Conservation (phyloP, 1,284 basidiomycete genomes). For the Cryptococcus sp. region DNA sequence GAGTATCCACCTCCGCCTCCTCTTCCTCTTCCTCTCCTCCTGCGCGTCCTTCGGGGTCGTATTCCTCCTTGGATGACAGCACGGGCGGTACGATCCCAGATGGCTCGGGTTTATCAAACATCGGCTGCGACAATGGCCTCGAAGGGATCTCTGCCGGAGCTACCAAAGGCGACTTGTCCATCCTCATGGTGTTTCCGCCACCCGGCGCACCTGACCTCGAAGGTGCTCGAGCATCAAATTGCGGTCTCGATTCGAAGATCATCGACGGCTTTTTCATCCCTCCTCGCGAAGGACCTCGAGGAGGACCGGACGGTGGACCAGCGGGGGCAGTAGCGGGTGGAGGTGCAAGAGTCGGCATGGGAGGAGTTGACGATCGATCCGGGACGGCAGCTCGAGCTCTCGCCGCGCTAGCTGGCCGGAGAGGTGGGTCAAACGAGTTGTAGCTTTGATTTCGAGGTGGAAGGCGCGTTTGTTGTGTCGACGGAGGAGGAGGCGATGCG, state of each 20-base stretch:
- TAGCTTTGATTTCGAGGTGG: slow-evolving; percentile 7
- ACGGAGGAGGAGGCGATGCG: background rate
- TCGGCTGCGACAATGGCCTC: background rate
- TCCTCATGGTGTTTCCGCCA: background rate
- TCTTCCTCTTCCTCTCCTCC: background rate
- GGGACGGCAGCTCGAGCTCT: slow-evolving; percentile 1
- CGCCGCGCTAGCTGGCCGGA: slow-evolving; percentile 14
- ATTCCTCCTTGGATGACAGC: background rate
- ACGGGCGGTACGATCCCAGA: too few species aligned
- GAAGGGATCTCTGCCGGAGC: background rate
- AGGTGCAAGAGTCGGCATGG: background rate
- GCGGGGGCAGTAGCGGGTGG: background rate
- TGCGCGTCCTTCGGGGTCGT: background rate
- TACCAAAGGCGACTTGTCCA: slow-evolving; percentile 5
- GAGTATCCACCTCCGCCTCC: background rate
- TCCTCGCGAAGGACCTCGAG: slow-evolving; percentile 6
- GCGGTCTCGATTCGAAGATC: slow-evolving; percentile 5
- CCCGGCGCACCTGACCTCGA: too few species aligned
- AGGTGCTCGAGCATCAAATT: slow-evolving; percentile 14
- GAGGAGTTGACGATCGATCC: background rate
- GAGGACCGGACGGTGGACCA: slow-evolving; percentile 3
- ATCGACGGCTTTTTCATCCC: slow-evolving; percentile 4
- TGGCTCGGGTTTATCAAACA: too few species aligned
- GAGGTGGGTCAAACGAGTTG: slow-evolving; percentile 29
- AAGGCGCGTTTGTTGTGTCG: background rate